Conservation (phyloP, 2,329 filamentous ascomycete species). For the Monascus ruber region DNA sequence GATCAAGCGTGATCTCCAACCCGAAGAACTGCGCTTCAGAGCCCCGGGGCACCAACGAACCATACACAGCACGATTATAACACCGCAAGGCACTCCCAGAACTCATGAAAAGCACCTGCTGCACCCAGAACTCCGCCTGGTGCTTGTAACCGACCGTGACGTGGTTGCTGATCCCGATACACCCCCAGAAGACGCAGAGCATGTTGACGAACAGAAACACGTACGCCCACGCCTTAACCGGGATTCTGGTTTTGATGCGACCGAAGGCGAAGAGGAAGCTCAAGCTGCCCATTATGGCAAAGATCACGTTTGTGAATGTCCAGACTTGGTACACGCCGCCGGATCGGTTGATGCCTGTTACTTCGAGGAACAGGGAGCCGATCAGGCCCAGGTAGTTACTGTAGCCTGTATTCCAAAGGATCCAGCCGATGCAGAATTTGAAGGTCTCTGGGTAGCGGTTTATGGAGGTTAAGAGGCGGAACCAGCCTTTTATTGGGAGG, state of each 20-base stretch:
- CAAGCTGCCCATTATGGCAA: constrained; percentile 8
- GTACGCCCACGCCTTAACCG: constrained; percentile 5
- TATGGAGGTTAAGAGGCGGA: constrained; percentile 5
- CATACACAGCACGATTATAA: constrained; percentile 5
- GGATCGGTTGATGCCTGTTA: constrained; percentile 7
- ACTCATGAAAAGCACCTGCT: constrained; percentile 6
- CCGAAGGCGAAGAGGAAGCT: constrained; percentile 9
- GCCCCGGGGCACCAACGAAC: constrained; percentile 4
- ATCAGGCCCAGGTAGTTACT: constrained; percentile 8
- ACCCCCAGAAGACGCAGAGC: constrained; percentile 6
- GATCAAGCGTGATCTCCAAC: constrained; percentile 5
- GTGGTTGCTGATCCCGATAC: constrained; percentile 5
- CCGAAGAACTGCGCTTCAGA: constrained; percentile 7
- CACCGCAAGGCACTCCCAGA: constrained; percentile 5
- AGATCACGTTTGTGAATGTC: constrained; percentile 9
- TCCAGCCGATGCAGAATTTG: constrained; percentile 11
- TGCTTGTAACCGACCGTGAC: constrained; percentile 7
- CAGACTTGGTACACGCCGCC: constrained; percentile 9
- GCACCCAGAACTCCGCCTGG: constrained; percentile 6
- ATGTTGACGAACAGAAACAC: constrained; percentile 3
- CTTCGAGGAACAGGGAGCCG: constrained; percentile 7
- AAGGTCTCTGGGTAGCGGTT: constrained; percentile 9
- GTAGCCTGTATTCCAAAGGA: constrained; percentile 13
- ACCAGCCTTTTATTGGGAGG: constrained; percentile 5
- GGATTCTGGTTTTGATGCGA: background rate